phyloP scores from a whole-genome alignment of 805 yeast species.

The Barnettozyma californica region DNA sequence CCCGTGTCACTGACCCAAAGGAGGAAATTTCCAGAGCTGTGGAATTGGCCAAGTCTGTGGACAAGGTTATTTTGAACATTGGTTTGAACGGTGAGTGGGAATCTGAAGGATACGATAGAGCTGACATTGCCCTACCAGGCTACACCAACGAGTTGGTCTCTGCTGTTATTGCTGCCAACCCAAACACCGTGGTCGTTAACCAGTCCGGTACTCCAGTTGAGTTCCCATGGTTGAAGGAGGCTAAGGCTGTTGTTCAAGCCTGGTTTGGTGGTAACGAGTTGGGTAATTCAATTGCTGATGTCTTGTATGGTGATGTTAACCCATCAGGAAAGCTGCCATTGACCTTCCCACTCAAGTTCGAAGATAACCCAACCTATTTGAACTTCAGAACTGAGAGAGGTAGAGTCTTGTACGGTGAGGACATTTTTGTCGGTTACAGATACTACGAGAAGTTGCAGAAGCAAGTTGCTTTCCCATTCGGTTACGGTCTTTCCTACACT shows the following conservation, averaged over 20 bases:
- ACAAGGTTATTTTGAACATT: conserved; percentile 45
- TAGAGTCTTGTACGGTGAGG: conserved; percentile 57
- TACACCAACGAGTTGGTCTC: conserved; percentile 39
- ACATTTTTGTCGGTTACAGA: conserved; percentile 58
- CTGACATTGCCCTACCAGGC: conserved; percentile 46
- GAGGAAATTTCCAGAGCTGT: conserved; percentile 38
- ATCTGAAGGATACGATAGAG: conserved; percentile 54
- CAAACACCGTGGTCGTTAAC: conserved; percentile 46
- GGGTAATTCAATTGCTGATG: conserved; percentile 58
- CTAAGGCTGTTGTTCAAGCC: conserved; percentile 43
- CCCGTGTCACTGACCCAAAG: conserved; percentile 26
- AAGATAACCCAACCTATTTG: conserved; percentile 53
- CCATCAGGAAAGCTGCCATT: conserved; percentile 58
- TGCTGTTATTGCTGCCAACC: conserved; percentile 41
- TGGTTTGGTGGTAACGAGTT: conserved; percentile 55
- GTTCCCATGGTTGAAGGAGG: conserved; percentile 45
- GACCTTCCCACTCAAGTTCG: conserved; percentile 45
- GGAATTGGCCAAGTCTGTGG: conserved; percentile 42
- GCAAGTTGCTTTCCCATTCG: too few relatives aligned
- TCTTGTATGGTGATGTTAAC: conserved; percentile 46
- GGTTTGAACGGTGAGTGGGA: conserved; percentile 56
- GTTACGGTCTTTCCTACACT: too few relatives aligned
- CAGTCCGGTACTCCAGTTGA: conserved; percentile 61
- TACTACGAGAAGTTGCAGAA: conserved; percentile 19
- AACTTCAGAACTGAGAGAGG: conserved; percentile 49